Evolutionary conservation across 2,329 filamentous ascomycete species (phyloP).

Genomic region (Aureobasidium sp.): DNA sequence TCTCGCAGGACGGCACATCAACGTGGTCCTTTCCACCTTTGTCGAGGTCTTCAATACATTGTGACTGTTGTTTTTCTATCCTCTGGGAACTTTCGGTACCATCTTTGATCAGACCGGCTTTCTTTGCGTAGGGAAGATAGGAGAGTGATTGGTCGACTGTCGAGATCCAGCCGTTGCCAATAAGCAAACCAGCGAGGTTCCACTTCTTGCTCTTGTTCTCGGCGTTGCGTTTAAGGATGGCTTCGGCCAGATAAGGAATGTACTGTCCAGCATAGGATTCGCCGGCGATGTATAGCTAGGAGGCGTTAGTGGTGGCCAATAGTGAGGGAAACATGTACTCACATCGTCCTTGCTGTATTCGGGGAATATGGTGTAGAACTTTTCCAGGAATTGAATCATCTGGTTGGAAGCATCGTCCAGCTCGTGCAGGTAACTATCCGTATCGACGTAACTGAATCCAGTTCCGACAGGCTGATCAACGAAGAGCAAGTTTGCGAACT

Average conservation of each 20-base stretch:
- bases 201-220: constrained; percentile 50
- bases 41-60: constrained; percentile 56
- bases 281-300: constrained; percentile 82
- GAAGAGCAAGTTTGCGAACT: constrained; percentile 94
- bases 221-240: constrained; percentile 75
- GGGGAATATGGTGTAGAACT: constrained; percentile 84
- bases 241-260: constrained; percentile 92
- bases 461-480: constrained; percentile 96
- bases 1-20: constrained; percentile 64
- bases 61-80: constrained; percentile 59
- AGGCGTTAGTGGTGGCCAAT: background rate
- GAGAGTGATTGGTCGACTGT: constrained; percentile 82
- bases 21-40: constrained; percentile 53
- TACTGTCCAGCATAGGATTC: constrained; percentile 95
- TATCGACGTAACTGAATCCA: constrained; percentile 91
- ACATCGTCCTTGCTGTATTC: constrained; percentile 90
- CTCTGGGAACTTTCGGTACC: constrained; percentile 55
- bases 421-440: constrained; percentile 76
- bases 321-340: constrained; percentile 32
- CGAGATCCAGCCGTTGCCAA: constrained; percentile 97
- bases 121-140: constrained; percentile 74
- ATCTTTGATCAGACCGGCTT: constrained; percentile 62
- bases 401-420: constrained; percentile 82
- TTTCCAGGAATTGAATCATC: constrained; percentile 81
- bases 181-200: constrained; percentile 77